Percentiles rank a stretch among this genome's conserved stretches.
Evolutionary conservation across 2,329 filamentous ascomycete species (phyloP).

Genomic region (Aspergillus novofumigatus): DNA sequence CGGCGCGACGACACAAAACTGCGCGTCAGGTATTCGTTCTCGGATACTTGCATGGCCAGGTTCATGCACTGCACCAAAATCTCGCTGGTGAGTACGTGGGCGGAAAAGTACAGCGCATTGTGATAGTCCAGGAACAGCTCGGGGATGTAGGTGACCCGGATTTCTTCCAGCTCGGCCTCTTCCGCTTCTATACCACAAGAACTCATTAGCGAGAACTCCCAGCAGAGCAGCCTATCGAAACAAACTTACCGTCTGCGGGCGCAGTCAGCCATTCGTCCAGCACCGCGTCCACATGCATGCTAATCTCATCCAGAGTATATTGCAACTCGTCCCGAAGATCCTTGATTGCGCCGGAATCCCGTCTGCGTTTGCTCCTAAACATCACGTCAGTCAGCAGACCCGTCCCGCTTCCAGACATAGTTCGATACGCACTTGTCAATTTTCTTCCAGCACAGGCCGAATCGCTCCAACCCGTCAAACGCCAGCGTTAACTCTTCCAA

Average conservation of each 20-base stretch:
- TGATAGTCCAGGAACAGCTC: slow-evolving; percentile 83
- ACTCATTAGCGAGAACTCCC: slow-evolving; percentile 5
- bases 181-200: slow-evolving; percentile 45
- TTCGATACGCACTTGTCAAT: slow-evolving; percentile 35
- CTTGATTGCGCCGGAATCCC: slow-evolving; percentile 37
- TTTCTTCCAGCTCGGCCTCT: slow-evolving; percentile 56
- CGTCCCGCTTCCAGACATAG: slow-evolving; percentile 1
- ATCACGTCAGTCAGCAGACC: slow-evolving; percentile 8
- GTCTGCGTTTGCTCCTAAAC: slow-evolving; percentile 26
- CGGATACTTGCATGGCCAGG: slow-evolving; percentile 71
- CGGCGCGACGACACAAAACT: slow-evolving; percentile 62
- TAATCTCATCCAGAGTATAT: slow-evolving; percentile 49
- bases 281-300: slow-evolving; percentile 59
- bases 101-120: slow-evolving; percentile 73
- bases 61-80: slow-evolving; percentile 83
- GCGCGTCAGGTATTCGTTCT: slow-evolving; percentile 61
- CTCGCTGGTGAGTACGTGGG: slow-evolving; percentile 68
- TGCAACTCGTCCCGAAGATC: slow-evolving; percentile 55
- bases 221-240: background rate
- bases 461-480: slow-evolving; percentile 65
- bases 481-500: slow-evolving; percentile 63
- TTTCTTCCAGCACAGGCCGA: slow-evolving; percentile 53
- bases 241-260: slow-evolving; percentile 52
- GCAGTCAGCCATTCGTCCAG: slow-evolving; percentile 59
- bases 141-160: slow-evolving; percentile 77